Conservation (phyloP, 768 basidiomycete genomes). For the Hysterangium stoloniferum region DNA sequence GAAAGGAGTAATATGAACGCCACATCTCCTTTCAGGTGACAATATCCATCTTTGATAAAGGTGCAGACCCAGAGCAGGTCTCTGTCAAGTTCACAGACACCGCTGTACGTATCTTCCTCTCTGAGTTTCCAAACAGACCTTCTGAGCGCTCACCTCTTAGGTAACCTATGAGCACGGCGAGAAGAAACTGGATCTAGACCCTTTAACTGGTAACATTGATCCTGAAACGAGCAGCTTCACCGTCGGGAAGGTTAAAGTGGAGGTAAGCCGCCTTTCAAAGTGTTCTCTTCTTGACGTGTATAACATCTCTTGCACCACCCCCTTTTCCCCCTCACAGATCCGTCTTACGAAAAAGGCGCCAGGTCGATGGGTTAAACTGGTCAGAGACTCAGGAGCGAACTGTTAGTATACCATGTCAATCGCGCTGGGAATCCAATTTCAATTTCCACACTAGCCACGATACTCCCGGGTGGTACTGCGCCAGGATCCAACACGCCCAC, state of each 20-base stretch:
- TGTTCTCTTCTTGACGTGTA: background rate
- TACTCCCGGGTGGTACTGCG: conserved; percentile 9
- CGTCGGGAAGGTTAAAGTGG: conserved; percentile 83
- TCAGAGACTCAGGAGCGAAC: conserved; percentile 44
- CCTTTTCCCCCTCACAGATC: conserved; percentile 26
- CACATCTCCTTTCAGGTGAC: conserved; percentile 30
- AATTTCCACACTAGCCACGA: background rate
- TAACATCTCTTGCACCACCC: background rate
- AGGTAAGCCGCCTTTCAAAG: conserved; percentile 25
- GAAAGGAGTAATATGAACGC: background rate
- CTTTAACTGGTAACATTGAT: conserved; percentile 77
- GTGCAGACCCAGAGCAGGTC: conserved; percentile 58
- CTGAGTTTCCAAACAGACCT: background rate
- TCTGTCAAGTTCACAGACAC: conserved; percentile 56
- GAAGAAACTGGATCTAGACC: conserved; percentile 62
- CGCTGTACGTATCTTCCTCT: conserved; percentile 35
- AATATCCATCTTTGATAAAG: conserved; percentile 72
- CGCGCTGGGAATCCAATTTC: background rate
- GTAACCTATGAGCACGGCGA: conserved; percentile 55
- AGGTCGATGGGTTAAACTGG: conserved; percentile 68
- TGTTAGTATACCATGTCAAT: background rate
- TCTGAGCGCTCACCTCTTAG: conserved; percentile 5
- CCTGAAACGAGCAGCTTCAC: conserved; percentile 51
- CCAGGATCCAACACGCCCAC: conserved; percentile 14
- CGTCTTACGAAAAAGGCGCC: conserved; percentile 57